A percentile compares a stretch with the other conserved stretches of the same genome.
Conservation (phyloP, 1,139 yeast species). For the Saccharomycopsis hybrid region DNA sequence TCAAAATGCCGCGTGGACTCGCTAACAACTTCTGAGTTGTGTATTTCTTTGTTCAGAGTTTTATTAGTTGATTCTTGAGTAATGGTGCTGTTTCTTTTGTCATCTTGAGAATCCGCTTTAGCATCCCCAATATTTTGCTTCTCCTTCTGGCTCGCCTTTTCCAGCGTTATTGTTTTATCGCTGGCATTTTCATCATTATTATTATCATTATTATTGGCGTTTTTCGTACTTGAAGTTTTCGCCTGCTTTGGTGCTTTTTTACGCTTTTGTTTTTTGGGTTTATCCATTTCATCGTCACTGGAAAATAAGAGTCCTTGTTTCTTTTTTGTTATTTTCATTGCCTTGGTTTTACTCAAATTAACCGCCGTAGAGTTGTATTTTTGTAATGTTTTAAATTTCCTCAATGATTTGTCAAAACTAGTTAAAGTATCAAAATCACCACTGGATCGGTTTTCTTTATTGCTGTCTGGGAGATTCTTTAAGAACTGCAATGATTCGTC, state of each 20-base stretch:
- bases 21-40: slow-evolving; percentile 6
- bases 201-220: background rate
- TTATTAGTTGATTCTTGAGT: background rate
- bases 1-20: slow-evolving; percentile 2
- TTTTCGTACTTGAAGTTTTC: background rate
- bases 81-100: no score
- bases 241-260: background rate
- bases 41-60: background rate
- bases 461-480: slow-evolving; percentile 1
- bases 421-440: slow-evolving; percentile 16
- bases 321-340: slow-evolving; percentile 5
- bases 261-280: background rate
- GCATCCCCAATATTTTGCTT: no score
- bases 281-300: slow-evolving; percentile 11
- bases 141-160: no score
- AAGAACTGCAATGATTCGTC: slow-evolving; percentile 15
- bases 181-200: background rate
- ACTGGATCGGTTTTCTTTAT: slow-evolving; percentile 14
- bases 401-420: slow-evolving; percentile 15
- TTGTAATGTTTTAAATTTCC: slow-evolving; percentile 11
- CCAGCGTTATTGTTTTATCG: background rate
- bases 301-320: slow-evolving; percentile 11
- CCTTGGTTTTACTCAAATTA: slow-evolving; percentile 4
- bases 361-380: slow-evolving; percentile 15
- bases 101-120: no score